Conservation (phyloP, 129 eudicot genomes). For the Chrysanthemum seticuspe region DNA sequence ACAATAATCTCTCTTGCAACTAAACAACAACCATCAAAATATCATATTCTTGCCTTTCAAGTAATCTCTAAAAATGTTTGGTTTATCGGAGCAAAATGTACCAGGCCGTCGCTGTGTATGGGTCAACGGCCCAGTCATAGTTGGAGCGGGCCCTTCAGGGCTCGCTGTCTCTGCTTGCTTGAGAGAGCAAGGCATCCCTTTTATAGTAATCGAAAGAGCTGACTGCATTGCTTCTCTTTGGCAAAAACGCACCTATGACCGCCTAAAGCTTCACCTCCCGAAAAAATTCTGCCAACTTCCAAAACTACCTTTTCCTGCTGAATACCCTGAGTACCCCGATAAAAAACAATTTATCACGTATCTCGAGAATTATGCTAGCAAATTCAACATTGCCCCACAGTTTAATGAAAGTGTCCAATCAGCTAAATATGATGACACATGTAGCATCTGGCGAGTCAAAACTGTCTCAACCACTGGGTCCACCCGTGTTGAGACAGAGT, state of each 20-base stretch:
- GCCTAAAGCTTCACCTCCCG: slow-evolving; percentile 86
- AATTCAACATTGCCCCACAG: slow-evolving; percentile 64
- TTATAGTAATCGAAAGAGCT: slow-evolving; percentile 64
- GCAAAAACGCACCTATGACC: slow-evolving; percentile 84
- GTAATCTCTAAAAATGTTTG: slow-evolving; percentile 44
- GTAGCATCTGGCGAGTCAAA: slow-evolving; percentile 68
- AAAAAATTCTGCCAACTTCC: slow-evolving; percentile 90
- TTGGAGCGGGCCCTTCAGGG: slow-evolving; percentile 92
- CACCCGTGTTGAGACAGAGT: slow-evolving; percentile 56
- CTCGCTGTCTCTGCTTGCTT: slow-evolving; percentile 85
- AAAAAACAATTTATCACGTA: slow-evolving; percentile 72
- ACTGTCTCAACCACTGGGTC: slow-evolving; percentile 38
- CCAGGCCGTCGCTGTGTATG: slow-evolving; percentile 58
- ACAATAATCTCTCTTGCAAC: neutral
- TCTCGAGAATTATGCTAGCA: slow-evolving; percentile 68
- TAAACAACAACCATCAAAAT: neutral
- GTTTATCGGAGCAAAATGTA: slow-evolving; percentile 24
- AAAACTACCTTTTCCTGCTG: slow-evolving; percentile 66
- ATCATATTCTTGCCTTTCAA: neutral
- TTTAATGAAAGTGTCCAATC: slow-evolving; percentile 76
- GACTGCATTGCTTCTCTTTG: slow-evolving; percentile 91
- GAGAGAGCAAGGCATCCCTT: slow-evolving; percentile 68
- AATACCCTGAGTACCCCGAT: slow-evolving; percentile 81
- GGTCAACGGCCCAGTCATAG: slow-evolving; percentile 90
- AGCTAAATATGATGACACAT: slow-evolving; percentile 72